A percentile compares a stretch with the other conserved stretches of the same genome.
Evolutionary conservation across 2,329 filamentous ascomycete genomes (phyloP).

Genomic region (Cercospora citrullina): DNA sequence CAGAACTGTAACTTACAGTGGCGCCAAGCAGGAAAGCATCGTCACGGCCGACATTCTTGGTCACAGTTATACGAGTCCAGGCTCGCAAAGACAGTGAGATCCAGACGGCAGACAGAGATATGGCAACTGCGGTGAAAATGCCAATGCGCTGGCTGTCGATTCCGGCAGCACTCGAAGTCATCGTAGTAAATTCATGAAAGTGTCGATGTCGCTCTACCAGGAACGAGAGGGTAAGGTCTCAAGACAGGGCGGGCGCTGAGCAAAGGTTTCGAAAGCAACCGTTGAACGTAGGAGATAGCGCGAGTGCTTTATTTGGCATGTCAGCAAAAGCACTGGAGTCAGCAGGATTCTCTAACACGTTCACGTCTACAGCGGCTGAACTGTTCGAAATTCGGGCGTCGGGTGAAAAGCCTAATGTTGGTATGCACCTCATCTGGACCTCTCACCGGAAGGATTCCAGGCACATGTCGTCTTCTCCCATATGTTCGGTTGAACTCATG

Average conservation of each 20-base stretch:
- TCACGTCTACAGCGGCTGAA: background rate
- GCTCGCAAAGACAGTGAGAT: constrained; percentile 42
- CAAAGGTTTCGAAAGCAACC: background rate
- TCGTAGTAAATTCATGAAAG: background rate
- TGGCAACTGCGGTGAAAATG: constrained; percentile 7
- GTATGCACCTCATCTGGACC: background rate
- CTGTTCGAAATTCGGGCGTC: background rate
- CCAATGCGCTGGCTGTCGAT: constrained; percentile 5
- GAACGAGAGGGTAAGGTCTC: background rate
- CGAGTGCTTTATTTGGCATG: background rate
- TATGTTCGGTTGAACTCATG: background rate
- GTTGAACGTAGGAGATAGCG: background rate
- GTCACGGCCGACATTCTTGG: constrained; percentile 47
- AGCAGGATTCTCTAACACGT: background rate
- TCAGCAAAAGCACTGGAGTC: background rate
- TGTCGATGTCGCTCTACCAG: background rate
- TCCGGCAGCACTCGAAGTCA: constrained; percentile 15
- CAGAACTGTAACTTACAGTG: constrained; percentile 34
- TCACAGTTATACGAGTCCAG: constrained; percentile 44
- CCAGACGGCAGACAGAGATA: constrained; percentile 33
- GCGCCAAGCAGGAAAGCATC: constrained; percentile 46
- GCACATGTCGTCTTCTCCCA: background rate
- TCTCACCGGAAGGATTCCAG: background rate
- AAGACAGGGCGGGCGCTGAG: background rate
- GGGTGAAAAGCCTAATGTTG: background rate